Conservation (phyloP, 768 basidiomycete genomes). For the Lactarius hengduanensis region DNA sequence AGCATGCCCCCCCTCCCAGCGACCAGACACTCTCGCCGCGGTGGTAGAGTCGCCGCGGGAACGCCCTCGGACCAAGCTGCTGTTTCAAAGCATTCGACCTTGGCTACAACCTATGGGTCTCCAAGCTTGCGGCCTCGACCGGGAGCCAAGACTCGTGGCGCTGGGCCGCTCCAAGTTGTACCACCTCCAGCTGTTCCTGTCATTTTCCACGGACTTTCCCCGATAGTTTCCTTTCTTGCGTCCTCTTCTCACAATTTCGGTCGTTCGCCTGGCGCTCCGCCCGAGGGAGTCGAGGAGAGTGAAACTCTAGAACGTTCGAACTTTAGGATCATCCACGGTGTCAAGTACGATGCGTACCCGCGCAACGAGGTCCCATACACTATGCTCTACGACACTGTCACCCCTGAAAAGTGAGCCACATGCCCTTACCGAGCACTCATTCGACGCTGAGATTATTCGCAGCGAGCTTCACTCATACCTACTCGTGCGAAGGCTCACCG, state of each 20-base stretch:
- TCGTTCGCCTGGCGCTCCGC: background rate
- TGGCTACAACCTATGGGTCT: background rate
- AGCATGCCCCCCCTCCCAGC: conserved; percentile 5
- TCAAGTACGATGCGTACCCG: conserved; percentile 10
- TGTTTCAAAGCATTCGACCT: background rate
- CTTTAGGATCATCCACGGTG: conserved; percentile 9
- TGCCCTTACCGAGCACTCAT: background rate
- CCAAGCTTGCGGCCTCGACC: background rate
- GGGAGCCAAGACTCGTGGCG: background rate
- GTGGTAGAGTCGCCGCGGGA: background rate
- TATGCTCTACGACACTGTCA: conserved; percentile 18
- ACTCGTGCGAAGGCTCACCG: conserved; percentile 55
- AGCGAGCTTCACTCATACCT: conserved; percentile 59
- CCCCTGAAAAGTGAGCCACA: conserved; percentile 10
- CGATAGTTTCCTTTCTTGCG: conserved; percentile 17
- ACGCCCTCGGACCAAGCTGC: background rate
- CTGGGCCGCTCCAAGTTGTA: background rate
- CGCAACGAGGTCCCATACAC: conserved; percentile 16
- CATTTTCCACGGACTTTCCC: conserved; percentile 9
- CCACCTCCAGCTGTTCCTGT: background rate
- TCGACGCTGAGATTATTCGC: conserved; percentile 23
- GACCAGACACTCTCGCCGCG: conserved; percentile 2
- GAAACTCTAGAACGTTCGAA: background rate
- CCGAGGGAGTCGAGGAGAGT: background rate
- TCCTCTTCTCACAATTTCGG: conserved; percentile 12